Evolutionary conservation across 2,329 filamentous ascomycete genomes (phyloP).

Genomic region (Gyromitra esculenta): DNA sequence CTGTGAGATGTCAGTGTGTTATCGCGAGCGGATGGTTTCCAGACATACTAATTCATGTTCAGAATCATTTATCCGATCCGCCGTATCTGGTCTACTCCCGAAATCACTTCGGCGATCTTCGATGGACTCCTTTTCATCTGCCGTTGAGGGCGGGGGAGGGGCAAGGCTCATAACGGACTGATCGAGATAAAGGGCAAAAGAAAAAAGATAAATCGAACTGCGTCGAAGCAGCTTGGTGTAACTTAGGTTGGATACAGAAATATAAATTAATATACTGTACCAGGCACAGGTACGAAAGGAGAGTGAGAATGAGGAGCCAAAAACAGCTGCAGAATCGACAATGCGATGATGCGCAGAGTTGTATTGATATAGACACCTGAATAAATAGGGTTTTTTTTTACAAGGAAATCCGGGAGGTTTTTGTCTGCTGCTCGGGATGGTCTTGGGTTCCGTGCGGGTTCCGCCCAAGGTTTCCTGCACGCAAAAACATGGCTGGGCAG

Average conservation of each 20-base stretch:
- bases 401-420: background rate
- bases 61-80: background rate
- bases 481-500: background rate
- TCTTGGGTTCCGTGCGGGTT: conserved; percentile 42
- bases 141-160: conserved; percentile 17
- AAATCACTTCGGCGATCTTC: conserved; percentile 31
- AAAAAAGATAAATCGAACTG: background rate
- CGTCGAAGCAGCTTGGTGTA: background rate
- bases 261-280: conserved; percentile 1
- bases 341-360: background rate
- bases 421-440: conserved; percentile 9
- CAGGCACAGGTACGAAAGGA: conserved; percentile 15
- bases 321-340: background rate
- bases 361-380: conserved; percentile 13
- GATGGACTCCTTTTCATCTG: conserved; percentile 20
- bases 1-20: background rate
- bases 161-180: background rate
- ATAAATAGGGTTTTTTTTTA: background rate
- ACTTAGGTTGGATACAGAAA: background rate
- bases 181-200: background rate
- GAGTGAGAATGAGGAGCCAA: conserved; percentile 1
- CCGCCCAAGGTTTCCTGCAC: background rate
- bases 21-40: background rate
- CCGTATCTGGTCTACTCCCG: conserved; percentile 22
- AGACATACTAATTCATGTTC: conserved; percentile 23